These are phyloP conservation scores for Coccomyxa sp. DNA, from an alignment of 139 green algal genomes.

Conservation along the genomic window DNA sequence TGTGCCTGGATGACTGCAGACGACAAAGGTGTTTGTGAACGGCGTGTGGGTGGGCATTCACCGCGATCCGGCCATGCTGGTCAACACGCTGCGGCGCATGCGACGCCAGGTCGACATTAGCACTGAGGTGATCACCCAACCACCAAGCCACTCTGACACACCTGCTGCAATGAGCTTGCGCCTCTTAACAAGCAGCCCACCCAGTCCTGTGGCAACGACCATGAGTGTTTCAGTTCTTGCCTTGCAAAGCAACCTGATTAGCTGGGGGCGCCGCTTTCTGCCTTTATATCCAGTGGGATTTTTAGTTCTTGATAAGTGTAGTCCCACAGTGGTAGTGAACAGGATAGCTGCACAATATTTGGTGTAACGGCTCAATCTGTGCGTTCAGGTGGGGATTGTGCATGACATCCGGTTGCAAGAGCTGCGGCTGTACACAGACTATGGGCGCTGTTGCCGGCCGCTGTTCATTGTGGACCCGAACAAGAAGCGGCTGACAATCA, in stretches of 20 bases:
- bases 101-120: slow-evolving; percentile 66
- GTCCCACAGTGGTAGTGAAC: no score
- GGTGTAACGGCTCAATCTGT: no score
- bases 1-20: slow-evolving; percentile 1
- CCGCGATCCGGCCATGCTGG: slow-evolving; percentile 65
- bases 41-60: slow-evolving; percentile 87
- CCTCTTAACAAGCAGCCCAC: no score
- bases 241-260: no score
- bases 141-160: no score
- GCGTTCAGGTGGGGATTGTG: slow-evolving; percentile 67
- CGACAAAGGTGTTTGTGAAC: slow-evolving; percentile 85
- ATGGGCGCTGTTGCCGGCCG: slow-evolving; percentile 75
- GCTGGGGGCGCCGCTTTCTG: no score
- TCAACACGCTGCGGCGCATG: slow-evolving; percentile 71
- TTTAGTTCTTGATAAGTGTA: no score
- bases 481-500: slow-evolving; percentile 64
- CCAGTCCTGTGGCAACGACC: slow-evolving; percentile 9
- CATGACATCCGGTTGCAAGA: slow-evolving; percentile 82
- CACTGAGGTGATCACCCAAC: slow-evolving; percentile 39
- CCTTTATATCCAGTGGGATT: no score
- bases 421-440: slow-evolving; percentile 84
- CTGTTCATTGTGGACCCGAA: slow-evolving; percentile 94
- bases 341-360: no score
- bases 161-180: no score
- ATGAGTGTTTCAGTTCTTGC: no score